Conservation (phyloP, 176 grass and related monocot species). For the Elaeis guineensis region DNA sequence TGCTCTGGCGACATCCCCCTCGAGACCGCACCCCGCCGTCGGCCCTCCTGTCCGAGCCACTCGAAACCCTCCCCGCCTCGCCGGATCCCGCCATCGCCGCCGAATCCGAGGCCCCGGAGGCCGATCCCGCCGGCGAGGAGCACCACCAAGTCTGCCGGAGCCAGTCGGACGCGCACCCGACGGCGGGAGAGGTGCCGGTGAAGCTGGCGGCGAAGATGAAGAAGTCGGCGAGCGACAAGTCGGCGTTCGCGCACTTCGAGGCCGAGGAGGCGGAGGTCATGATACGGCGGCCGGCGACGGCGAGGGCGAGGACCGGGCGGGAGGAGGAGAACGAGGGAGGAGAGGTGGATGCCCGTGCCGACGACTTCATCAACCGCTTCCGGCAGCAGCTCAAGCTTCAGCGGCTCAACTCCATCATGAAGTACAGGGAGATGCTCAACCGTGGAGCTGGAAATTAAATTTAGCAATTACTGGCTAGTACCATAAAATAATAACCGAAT, state of each 20-base stretch:
- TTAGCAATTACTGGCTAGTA: too few species aligned
- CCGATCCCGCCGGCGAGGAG: not conserved
- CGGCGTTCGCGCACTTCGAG: slow-evolving; percentile 63
- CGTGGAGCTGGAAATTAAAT: slow-evolving; percentile 22
- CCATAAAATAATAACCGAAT: too few species aligned
- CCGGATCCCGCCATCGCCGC: too few species aligned
- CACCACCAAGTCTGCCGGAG: slow-evolving; percentile 39
- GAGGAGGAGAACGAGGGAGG: slow-evolving; percentile 24
- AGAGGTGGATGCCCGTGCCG: slow-evolving; percentile 66
- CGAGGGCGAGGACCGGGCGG: not conserved
- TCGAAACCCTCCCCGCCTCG: too few species aligned
- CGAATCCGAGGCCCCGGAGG: too few species aligned
- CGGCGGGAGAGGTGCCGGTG: slow-evolving; percentile 13
- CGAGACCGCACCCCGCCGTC: slow-evolving; percentile 8
- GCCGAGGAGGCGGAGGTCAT: slow-evolving; percentile 16
- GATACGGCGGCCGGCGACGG: not conserved
- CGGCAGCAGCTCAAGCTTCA: slow-evolving; percentile 73
- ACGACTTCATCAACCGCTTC: slow-evolving; percentile 92
- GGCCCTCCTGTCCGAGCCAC: not conserved
- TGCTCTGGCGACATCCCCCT: not conserved
- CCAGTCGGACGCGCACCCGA: slow-evolving; percentile 39
- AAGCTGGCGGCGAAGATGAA: slow-evolving; percentile 40
- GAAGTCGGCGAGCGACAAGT: slow-evolving; percentile 78
- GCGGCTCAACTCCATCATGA: slow-evolving; percentile 71
- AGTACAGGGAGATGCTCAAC: slow-evolving; percentile 56